Evolutionary conservation across 371 early-diverging fungal species (phyloP).

Genomic region (Umbelopsis sp.): DNA sequence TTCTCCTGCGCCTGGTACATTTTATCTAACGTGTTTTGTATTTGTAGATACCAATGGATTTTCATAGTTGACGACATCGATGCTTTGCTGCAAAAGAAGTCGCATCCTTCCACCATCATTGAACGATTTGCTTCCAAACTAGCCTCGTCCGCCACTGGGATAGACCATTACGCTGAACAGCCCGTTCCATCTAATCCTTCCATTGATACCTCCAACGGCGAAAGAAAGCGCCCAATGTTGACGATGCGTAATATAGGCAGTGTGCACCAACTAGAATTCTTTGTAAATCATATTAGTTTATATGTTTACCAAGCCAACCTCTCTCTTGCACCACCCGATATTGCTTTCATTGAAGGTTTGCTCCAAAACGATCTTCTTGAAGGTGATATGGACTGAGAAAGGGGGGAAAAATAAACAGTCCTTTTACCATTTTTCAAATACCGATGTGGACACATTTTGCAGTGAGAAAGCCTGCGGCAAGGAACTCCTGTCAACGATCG

Average conservation of each 20-base stretch:
- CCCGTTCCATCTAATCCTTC: neutral
- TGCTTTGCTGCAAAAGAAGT: conserved; percentile 30
- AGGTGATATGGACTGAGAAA: conserved; percentile 38
- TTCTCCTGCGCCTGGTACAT: neutral
- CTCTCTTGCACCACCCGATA: conserved; percentile 71
- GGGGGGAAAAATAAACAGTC: neutral
- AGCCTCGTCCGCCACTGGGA: neutral
- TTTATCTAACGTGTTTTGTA: neutral
- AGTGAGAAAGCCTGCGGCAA: too few species aligned
- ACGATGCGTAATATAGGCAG: conserved; percentile 69
- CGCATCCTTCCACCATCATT: neutral
- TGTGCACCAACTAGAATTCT: conserved; percentile 73
- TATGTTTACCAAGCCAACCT: conserved; percentile 78
- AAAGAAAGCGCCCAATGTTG: conserved; percentile 73
- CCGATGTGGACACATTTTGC: neutral
- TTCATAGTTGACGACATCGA: conserved; percentile 87
- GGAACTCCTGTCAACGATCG: neutral
- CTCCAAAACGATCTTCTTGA: conserved; percentile 76
- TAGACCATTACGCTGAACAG: neutral
- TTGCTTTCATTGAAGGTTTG: conserved; percentile 74
- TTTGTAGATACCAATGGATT: conserved; percentile 85
- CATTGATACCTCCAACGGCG: conserved; percentile 33
- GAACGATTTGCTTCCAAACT: conserved; percentile 3
- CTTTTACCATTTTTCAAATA: neutral
- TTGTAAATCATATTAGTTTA: conserved; percentile 73